Base-by-base conservation (phyloP, 192 early-diverging fungal genomes). In the Phycomyces nitens region DNA sequence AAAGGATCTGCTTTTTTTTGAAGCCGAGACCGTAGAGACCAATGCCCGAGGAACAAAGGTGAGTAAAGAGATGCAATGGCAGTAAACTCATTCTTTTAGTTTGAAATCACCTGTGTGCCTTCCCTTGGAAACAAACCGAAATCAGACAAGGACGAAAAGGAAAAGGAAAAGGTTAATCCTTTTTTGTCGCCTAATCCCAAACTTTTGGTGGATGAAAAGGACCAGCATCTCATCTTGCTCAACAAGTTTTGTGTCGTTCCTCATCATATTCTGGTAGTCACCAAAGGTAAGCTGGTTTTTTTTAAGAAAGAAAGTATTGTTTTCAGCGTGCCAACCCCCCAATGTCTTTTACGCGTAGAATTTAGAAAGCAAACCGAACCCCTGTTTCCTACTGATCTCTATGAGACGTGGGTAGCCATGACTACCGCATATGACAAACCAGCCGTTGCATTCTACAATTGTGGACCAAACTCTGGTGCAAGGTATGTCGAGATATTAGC, bases 191-290 rank as follows among this genome's bases (percentile, higher is more conserved):
- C 80, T 24, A 50, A 40, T 42, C 81, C 83, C 10, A 68, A 68
- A 1, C 67, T 86, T 20, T 77, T 73, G 50, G 75, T 86, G 0
- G 41, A 70, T 11, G 77, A 84, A 52, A 57, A 55, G 3, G 56
- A 73, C 29, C 68, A 74, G 0, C 62, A 78, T 38, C 66, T 77
- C 58, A 53, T 84, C 26, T 34, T 86, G 8, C 64, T 86, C 20
- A 86, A 86, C 69, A 86, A 86, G 58, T 86, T 75, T 66, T 73
- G 77, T 29, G 66, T 84, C 39, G 72, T 84, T 29, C 79, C 82
- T 4, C 50, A 74, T 1, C 84, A 86, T 62, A 56, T 82, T 16
- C 59, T 86, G 3, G 40, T 86, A 24, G 70, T 81, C 7, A 84
- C 84, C 0, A 86, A 86, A 72, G 80, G 83, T 83, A 73, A 29